Conservation (phyloP, 495 filamentous ascomycete genomes). For the Lepraria neglecta region DNA sequence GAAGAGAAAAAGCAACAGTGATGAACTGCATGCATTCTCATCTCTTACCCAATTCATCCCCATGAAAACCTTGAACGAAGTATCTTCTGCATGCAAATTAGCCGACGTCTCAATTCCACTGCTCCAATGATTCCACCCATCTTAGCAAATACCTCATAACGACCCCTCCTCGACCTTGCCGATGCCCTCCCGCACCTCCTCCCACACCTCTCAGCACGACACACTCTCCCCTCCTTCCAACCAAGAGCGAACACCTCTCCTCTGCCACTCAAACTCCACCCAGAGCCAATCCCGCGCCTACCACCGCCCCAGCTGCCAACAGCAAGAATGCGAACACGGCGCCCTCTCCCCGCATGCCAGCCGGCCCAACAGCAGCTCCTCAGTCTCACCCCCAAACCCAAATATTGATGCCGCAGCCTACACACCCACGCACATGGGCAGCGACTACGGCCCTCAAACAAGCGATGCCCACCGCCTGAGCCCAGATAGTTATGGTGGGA, state of each 20-base stretch:
- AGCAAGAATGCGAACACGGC: slow-evolving; percentile 25
- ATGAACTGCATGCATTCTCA: not conserved
- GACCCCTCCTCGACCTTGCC: not conserved
- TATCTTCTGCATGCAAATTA: not conserved
- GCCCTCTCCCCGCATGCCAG: slow-evolving; percentile 16
- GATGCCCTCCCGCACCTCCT: slow-evolving; percentile 11
- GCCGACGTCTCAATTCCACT: not conserved
- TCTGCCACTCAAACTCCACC: slow-evolving; percentile 7
- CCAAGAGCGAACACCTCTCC: slow-evolving; percentile 8
- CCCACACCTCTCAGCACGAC: slow-evolving; percentile 13
- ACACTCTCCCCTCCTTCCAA: not conserved
- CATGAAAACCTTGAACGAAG: not conserved
- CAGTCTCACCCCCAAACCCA: not conserved
- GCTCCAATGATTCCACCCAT: slow-evolving; percentile 5
- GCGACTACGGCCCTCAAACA: not conserved
- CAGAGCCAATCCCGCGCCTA: slow-evolving; percentile 16
- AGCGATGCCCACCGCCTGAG: not conserved
- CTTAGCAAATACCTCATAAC: not conserved
- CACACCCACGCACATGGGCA: not conserved
- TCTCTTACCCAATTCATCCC: not conserved
- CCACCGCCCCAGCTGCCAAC: slow-evolving; percentile 20
- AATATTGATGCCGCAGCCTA: not conserved
- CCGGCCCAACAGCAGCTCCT: slow-evolving; percentile 3
- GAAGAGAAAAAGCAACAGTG: not conserved
- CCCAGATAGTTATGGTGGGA: slow-evolving; percentile 10